A percentile compares a stretch with the other conserved stretches of the same genome.
Conservation (phyloP, 2,329 filamentous ascomycete species). For the Neofusicoccum ribis region DNA sequence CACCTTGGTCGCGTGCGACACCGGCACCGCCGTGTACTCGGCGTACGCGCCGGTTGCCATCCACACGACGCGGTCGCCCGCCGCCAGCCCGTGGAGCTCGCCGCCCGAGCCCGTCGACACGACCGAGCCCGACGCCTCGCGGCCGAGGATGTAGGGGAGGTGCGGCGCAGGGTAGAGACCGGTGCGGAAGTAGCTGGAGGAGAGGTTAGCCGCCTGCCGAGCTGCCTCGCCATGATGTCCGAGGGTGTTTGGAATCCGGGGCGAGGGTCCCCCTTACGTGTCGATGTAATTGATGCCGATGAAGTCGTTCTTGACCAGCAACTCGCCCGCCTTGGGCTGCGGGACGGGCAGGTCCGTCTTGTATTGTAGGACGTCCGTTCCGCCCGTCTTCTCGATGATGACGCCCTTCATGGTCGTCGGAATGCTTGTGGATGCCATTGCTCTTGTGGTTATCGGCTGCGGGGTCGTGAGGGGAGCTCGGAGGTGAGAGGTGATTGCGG, state of each 20-base stretch:
- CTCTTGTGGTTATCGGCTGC: not conserved
- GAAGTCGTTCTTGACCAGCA: constrained; percentile 79
- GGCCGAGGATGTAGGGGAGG: constrained; percentile 75
- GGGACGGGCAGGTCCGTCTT: constrained; percentile 72
- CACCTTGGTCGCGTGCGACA: constrained; percentile 59
- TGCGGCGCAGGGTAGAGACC: constrained; percentile 72
- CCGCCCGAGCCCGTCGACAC: constrained; percentile 61
- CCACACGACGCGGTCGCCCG: constrained; percentile 73
- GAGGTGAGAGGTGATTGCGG: constrained; percentile 4
- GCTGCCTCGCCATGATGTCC: not conserved
- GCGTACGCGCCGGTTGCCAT: constrained; percentile 58
- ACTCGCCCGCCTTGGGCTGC: constrained; percentile 63
- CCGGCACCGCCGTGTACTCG: constrained; percentile 57
- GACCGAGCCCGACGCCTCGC: constrained; percentile 74
- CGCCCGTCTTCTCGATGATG: constrained; percentile 70
- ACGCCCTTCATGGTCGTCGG: constrained; percentile 73
- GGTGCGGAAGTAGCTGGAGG: constrained; percentile 72
- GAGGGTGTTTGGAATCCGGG: not conserved
- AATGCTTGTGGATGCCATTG: constrained; percentile 51
- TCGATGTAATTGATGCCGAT: constrained; percentile 89
- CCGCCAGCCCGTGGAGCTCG: constrained; percentile 67
- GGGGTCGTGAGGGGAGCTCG: not conserved
- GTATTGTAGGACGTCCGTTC: constrained; percentile 69
- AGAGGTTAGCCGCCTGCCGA: too few species aligned
- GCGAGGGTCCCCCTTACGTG: constrained; percentile 51